Evolutionary conservation across 83 land plant species (phyloP).

Genomic region (Picea abies): DNA sequence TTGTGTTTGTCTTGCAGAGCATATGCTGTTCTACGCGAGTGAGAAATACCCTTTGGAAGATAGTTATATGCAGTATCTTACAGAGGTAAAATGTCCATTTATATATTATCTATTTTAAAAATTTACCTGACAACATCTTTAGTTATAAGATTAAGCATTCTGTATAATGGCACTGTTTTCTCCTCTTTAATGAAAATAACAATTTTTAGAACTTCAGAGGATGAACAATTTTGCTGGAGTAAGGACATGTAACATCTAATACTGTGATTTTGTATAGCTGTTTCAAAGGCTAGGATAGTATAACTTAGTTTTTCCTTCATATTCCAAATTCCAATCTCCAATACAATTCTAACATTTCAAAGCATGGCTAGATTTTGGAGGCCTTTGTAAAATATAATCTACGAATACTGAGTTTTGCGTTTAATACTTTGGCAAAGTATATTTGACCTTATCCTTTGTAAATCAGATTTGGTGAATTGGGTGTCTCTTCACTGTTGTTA

Average conservation of each 20-base stretch:
- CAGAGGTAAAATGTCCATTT: constrained; percentile 59
- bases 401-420: constrained; percentile 46
- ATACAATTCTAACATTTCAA: background rate
- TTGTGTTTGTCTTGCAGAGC: constrained; percentile 61
- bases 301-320: no score
- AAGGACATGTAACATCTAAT: no score
- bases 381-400: constrained; percentile 63
- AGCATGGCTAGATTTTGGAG: background rate
- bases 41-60: constrained; percentile 95
- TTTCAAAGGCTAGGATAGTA: no score
- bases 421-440: no score
- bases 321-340: no score
- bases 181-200: background rate
- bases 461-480: no score
- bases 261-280: no score
- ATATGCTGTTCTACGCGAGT: constrained; percentile 98
- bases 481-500: no score
- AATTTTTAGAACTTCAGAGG: background rate
- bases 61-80: constrained; percentile 88
- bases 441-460: no score
- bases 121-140: background rate
- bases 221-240: no score
- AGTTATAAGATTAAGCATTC: background rate
- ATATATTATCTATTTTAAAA: background rate
- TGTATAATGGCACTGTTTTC: background rate